These are phyloP conservation scores for Tuber microsphaerosporum DNA, from an alignment of 495 filamentous ascomycete species.

Conservation along the genomic window DNA sequence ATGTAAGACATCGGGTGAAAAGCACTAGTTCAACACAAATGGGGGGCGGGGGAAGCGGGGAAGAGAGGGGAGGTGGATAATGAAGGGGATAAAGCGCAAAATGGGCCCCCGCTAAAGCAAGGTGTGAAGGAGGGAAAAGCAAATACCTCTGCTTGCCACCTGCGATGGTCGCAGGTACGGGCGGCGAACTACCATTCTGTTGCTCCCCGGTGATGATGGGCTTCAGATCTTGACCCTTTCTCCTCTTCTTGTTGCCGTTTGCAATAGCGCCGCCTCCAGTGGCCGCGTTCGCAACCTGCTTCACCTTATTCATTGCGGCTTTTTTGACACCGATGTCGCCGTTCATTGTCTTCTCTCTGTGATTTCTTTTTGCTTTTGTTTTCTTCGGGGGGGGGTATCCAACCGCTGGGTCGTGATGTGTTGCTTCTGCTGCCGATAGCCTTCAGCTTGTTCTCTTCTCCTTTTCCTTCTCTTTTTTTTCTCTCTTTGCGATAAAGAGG, in stretches of 20 bases:
- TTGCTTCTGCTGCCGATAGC: not conserved
- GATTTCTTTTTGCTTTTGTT: conserved; percentile 12
- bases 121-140: conserved; percentile 1
- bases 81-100: conserved; percentile 7
- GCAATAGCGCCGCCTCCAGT: conserved; percentile 31
- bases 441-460: conserved; percentile 12
- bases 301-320: conserved; percentile 69
- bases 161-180: conserved; percentile 38
- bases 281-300: conserved; percentile 56
- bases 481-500: conserved; percentile 10
- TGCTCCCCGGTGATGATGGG: conserved; percentile 82
- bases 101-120: not conserved
- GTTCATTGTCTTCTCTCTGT: conserved; percentile 55
- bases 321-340: conserved; percentile 63
- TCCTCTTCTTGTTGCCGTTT: conserved; percentile 77
- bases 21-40: conserved; percentile 4
- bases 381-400: conserved; percentile 6
- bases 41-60: conserved; percentile 32
- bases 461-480: conserved; percentile 9
- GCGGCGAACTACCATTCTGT: conserved; percentile 43
- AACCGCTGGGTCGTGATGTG: not conserved
- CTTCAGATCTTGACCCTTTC: conserved; percentile 76
- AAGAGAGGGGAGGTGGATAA: conserved; percentile 21
- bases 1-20: conserved; percentile 33
- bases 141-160: conserved; percentile 43